These are phyloP conservation scores for Sugiyamaella americana DNA, from an alignment of 805 yeast species.

Conservation along the genomic window DNA sequence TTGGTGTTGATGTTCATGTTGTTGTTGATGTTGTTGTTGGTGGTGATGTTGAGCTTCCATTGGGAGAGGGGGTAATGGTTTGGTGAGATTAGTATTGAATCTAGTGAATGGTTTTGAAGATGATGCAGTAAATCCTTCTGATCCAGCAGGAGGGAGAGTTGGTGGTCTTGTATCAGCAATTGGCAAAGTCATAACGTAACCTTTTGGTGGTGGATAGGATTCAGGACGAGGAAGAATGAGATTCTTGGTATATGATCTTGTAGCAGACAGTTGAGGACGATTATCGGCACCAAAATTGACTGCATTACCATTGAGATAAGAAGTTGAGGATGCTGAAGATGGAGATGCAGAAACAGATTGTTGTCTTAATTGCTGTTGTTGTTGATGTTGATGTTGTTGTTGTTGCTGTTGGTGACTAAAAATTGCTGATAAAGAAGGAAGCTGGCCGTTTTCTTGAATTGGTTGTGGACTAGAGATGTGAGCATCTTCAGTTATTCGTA, in stretches of 20 bases:
- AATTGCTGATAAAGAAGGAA: background rate
- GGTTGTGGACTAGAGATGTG: slow-evolving; percentile 19
- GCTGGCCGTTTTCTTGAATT: background rate
- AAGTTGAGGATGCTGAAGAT: slow-evolving; percentile 6
- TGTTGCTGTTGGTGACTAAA: background rate
- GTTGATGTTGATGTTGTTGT: background rate
- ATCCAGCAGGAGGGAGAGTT: slow-evolving; percentile 20
- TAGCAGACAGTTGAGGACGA: slow-evolving; percentile 24
- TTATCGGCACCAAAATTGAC: background rate
- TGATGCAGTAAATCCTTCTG: slow-evolving; percentile 8
- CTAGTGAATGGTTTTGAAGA: slow-evolving; percentile 8
- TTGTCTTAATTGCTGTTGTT: background rate
- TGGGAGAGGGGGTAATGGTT: slow-evolving; percentile 27
- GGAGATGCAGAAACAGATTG: slow-evolving; percentile 9
- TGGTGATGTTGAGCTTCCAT: slow-evolving; percentile 16
- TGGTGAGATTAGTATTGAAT: slow-evolving; percentile 13
- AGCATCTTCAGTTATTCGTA: slow-evolving; percentile 21
- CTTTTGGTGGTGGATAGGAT: slow-evolving; percentile 25
- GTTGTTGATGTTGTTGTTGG: slow-evolving; percentile 2
- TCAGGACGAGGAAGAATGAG: slow-evolving; percentile 28
- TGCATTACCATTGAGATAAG: background rate
- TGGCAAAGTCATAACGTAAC: slow-evolving; percentile 18
- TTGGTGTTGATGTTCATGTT: slow-evolving; percentile 1
- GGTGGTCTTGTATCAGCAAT: slow-evolving; percentile 25
- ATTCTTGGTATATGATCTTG: slow-evolving; percentile 26